Percentiles rank a stretch among this genome's conserved stretches.
These are phyloP conservation scores for Leishmania turanica DNA, from an alignment of 208 protist species.

Conservation along the genomic window DNA sequence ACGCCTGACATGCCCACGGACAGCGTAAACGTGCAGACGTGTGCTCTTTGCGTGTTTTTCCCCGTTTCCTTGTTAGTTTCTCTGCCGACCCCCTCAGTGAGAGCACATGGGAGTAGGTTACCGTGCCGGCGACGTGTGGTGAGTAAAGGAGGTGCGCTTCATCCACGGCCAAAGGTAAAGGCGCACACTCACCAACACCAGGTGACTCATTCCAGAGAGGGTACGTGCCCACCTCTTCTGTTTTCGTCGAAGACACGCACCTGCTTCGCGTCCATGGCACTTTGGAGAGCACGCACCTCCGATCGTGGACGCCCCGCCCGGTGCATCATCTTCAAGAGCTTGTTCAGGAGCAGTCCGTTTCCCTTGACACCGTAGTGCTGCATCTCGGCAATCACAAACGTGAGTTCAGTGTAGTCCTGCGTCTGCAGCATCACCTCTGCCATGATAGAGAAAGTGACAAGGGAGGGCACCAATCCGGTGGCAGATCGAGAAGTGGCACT, in stretches of 20 bases:
- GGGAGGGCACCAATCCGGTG: slow-evolving; percentile 31
- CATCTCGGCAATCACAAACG: slow-evolving; percentile 75
- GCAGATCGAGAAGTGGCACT: not conserved
- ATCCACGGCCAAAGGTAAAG: not conserved
- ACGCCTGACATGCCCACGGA: not conserved
- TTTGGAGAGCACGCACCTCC: slow-evolving; percentile 11
- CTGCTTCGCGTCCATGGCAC: slow-evolving; percentile 31
- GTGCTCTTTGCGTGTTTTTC: not conserved
- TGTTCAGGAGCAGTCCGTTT: slow-evolving; percentile 61
- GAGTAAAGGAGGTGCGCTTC: not conserved
- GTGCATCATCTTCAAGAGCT: slow-evolving; percentile 39
- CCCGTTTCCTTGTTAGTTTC: not conserved
- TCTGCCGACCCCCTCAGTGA: not conserved
- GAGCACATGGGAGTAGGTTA: not conserved
- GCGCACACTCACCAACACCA: not conserved
- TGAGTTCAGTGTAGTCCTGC: slow-evolving; percentile 36
- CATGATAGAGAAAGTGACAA: slow-evolving; percentile 73
- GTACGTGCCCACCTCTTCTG: not conserved
- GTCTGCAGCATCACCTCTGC: slow-evolving; percentile 48
- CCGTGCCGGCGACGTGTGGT: not conserved
- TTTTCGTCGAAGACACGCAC: slow-evolving; percentile 35
- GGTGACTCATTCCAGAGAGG: not conserved
- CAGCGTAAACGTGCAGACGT: not conserved
- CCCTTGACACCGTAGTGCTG: slow-evolving; percentile 48
- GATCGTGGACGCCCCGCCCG: not conserved